These are phyloP conservation scores for Pontederia crassipes DNA, from an alignment of 176 grass and related monocot species.

Conservation along the genomic window DNA sequence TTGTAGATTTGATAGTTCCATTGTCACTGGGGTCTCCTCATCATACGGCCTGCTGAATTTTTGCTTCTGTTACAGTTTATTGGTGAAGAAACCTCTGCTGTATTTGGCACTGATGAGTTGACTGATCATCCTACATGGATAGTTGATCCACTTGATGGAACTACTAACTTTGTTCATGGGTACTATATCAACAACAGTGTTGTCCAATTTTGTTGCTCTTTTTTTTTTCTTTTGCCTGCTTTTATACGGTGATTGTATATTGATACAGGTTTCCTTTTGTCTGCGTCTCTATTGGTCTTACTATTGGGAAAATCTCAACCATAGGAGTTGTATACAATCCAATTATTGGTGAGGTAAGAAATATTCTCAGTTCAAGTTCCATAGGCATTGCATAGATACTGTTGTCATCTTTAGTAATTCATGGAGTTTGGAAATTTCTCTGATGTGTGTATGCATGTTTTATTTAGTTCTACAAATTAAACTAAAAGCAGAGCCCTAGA, in stretches of 20 bases:
- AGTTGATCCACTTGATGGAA: conserved; percentile 78
- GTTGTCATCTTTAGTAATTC: background rate
- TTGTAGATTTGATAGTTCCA: background rate
- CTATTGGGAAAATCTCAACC: conserved; percentile 53
- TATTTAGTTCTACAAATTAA: too few relatives aligned
- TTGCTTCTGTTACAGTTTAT: conserved; percentile 36
- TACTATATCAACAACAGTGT: conserved; percentile 11
- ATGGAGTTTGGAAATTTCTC: too few relatives aligned
- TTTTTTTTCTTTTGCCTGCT: background rate
- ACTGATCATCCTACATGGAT: conserved; percentile 84
- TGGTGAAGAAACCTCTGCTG: conserved; percentile 75
- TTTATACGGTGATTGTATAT: conserved; percentile 4
- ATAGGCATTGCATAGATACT: background rate
- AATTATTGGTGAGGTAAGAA: conserved; percentile 74
- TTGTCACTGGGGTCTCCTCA: background rate
- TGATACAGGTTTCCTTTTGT: conserved; percentile 67
- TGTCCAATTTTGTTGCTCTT: background rate
- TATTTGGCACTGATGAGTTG: conserved; percentile 60
- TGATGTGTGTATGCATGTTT: too few relatives aligned
- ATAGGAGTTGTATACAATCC: conserved; percentile 83
- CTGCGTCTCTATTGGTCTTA: conserved; percentile 80
- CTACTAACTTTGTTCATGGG: conserved; percentile 96
- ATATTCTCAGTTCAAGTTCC: background rate
- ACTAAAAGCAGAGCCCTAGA: too few relatives aligned
- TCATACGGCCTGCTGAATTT: background rate